Evolutionary conservation across 768 basidiomycete species (phyloP).

Genomic region (Hirschioporus abietinus): DNA sequence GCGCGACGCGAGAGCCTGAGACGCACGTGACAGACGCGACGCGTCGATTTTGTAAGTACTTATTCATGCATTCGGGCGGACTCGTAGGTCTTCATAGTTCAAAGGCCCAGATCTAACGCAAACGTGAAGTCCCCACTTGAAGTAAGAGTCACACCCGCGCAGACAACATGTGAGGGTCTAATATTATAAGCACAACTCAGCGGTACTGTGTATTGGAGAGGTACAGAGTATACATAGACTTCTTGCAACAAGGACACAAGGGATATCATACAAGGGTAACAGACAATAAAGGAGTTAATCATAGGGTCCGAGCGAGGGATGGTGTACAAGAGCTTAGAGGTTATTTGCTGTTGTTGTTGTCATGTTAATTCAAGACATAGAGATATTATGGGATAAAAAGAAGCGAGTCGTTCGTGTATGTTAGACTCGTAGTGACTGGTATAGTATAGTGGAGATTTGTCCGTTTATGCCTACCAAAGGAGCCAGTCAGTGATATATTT

Average conservation of each 20-base stretch:
- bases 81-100: no score
- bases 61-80: no score
- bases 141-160: no score
- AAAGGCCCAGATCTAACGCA: no score
- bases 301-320: not conserved
- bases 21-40: no score
- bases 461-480: not conserved
- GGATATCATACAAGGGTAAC: not conserved
- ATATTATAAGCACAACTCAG: no score
- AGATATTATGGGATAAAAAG: not conserved
- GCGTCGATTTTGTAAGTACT: no score
- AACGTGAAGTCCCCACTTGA: no score
- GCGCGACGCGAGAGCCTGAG: no score
- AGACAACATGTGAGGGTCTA: no score
- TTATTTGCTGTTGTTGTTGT: not conserved
- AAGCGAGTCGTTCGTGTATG: not conserved
- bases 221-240: not conserved
- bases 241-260: not conserved
- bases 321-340: not conserved
- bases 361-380: not conserved
- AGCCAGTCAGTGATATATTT: not conserved
- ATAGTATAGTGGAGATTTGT: not conserved
- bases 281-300: not conserved
- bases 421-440: not conserved
- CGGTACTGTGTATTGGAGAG: not conserved